Base-by-base conservation (phyloP, 768 basidiomycete species). In the Boletus coccyginus region DNA sequence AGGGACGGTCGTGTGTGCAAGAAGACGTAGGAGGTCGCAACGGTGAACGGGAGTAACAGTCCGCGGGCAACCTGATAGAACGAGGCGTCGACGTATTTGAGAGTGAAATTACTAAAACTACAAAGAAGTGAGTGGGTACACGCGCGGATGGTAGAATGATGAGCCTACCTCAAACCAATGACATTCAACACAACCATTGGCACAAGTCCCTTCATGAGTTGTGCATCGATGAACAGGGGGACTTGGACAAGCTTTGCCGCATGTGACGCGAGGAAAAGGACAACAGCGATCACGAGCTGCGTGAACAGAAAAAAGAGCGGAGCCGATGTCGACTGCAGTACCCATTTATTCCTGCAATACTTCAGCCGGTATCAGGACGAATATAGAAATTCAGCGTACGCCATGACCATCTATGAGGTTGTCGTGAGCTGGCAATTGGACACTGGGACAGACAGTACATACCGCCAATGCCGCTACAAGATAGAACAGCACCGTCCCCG, bases 51-150 rank as follows among this genome's bases (percentile, higher is more conserved):
- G 24, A 98, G 85, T 31, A 98, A 84, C 57, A 98, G 81, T 11
- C 95, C 95, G 16, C 95, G 88, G 0, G 95, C 95, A 59, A 98
- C 89, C 76, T 96, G 94, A 71, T 96, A 94, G 73, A 96, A 94
- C 0, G 93, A 94, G 13, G 92, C 92, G 54, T 94, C 94, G 62
- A 97, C 94, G 66, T 90, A 92, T 84, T 94, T 92, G 56, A 95
- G 81, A 40, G 90, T 93, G 68, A 86, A 94, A 70, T 94, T 95
- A 73, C 90, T 91, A 67, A 91, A 88, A 65, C 90, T 92, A 68
- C 32, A n/a, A 12, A 33, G 21, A 44, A 21, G 13, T 58, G 33
- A 61, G 38, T 38, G n/a, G 29, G 40, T 11, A 41, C 13, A 29
- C 14, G 24, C 39, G 31, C 3, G 31, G 27, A 17, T 7, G 21